A percentile compares a stretch with the other conserved stretches of the same genome.
phyloP scores from a whole-genome alignment of 768 basidiomycete species.

The Sporobolomyces pararoseus region DNA sequence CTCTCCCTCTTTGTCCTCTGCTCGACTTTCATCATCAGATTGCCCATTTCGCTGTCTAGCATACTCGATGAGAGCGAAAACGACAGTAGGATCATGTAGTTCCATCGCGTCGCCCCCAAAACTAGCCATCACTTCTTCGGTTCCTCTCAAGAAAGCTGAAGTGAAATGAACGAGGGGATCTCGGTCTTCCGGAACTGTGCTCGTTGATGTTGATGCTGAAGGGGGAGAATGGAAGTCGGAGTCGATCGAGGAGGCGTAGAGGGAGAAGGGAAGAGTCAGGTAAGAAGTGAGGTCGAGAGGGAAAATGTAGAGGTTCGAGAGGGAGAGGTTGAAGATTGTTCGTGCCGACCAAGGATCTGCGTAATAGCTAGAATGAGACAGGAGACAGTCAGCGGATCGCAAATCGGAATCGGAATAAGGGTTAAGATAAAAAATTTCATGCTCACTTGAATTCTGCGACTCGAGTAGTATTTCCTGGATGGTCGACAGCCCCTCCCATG shows the following conservation, averaged over 20 bases:
- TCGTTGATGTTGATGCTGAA: background rate
- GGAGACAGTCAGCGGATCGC: background rate
- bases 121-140: conserved; percentile 69
- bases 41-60: background rate
- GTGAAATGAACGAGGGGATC: conserved; percentile 51
- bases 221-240: conserved; percentile 4
- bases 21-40: background rate
- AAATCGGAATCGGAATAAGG: no score
- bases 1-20: conserved; percentile 14
- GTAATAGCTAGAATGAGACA: conserved; percentile 45
- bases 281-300: conserved; percentile 78
- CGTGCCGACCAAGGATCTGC: conserved; percentile 70
- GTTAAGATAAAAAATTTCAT: no score
- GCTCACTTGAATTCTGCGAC: conserved; percentile 70
- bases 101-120: conserved; percentile 83
- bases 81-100: conserved; percentile 81
- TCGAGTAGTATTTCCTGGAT: conserved; percentile 78
- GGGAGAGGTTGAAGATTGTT: conserved; percentile 57
- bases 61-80: conserved; percentile 74
- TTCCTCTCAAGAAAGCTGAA: conserved; percentile 69
- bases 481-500: conserved; percentile 92
- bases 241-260: conserved; percentile 52
- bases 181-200: background rate
- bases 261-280: conserved; percentile 70
- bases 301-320: conserved; percentile 56